Evolutionary conservation across 441 rosid species (phyloP).

Genomic region (Flueggea neowawraea): DNA sequence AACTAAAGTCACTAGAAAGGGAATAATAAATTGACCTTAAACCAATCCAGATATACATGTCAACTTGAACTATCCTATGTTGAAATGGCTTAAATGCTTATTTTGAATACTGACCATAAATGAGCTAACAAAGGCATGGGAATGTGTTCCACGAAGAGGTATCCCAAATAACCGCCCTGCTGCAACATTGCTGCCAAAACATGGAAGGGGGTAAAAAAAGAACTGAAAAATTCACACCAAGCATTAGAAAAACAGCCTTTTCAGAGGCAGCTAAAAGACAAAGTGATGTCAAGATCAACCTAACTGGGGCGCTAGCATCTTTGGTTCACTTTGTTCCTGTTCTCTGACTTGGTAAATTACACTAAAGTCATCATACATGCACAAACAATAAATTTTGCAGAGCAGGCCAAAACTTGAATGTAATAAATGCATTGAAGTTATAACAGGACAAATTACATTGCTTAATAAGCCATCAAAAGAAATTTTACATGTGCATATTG

Average conservation of each 20-base stretch:
- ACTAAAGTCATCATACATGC: not conserved
- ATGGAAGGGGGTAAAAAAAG: conserved; percentile 9
- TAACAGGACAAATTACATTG: too few relatives aligned
- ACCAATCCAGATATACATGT: not conserved
- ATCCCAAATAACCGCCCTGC: conserved; percentile 87
- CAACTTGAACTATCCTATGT: not conserved
- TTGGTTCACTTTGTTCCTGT: not conserved
- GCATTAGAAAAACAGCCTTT: too few relatives aligned
- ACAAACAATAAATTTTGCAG: too few relatives aligned
- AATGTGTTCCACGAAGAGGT: conserved; percentile 94
- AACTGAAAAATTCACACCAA: too few relatives aligned
- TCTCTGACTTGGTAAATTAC: not conserved
- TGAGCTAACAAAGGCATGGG: conserved; percentile 98
- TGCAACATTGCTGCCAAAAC: conserved; percentile 75
- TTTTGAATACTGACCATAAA: conserved; percentile 58
- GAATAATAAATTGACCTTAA: too few relatives aligned
- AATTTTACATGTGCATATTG: too few relatives aligned
- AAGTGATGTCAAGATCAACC: conserved; percentile 5
- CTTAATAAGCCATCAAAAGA: too few relatives aligned
- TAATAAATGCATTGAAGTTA: too few relatives aligned
- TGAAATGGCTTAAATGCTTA: conserved; percentile 2
- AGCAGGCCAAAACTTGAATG: too few relatives aligned
- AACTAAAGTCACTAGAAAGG: too few relatives aligned
- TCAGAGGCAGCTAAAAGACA: not conserved
- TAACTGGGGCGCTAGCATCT: not conserved